Evolutionary conservation across 352 stramenopile genomes (phyloP).

Genomic region (Phytophthora aleatoria): DNA sequence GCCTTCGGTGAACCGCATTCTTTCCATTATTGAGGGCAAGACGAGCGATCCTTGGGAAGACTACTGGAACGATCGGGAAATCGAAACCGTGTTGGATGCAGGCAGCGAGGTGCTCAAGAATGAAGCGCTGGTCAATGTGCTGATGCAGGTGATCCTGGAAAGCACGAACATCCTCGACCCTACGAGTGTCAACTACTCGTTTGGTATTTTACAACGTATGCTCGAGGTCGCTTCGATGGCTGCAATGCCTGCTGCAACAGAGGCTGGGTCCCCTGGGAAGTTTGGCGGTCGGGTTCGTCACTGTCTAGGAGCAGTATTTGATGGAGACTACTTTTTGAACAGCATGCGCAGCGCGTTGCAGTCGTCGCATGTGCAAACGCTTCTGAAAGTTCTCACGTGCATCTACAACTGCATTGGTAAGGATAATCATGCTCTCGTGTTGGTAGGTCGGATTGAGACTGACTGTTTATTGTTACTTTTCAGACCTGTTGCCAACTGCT

Average conservation of each 20-base stretch:
- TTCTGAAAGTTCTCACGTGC: conserved; percentile 87
- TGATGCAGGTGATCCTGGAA: conserved; percentile 83
- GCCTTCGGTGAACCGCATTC: conserved; percentile 57
- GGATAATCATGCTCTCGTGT: not conserved
- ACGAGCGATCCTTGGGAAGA: conserved; percentile 67
- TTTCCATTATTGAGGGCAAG: conserved; percentile 63
- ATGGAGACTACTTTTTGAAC: conserved; percentile 72
- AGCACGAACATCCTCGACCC: conserved; percentile 85
- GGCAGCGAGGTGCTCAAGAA: conserved; percentile 73
- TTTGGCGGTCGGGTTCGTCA: conserved; percentile 40
- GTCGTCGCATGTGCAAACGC: conserved; percentile 80
- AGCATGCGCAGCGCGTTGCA: conserved; percentile 75
- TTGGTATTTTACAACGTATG: conserved; percentile 79
- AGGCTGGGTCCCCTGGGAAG: conserved; percentile 22
- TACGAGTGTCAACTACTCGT: conserved; percentile 83
- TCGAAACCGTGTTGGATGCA: conserved; percentile 60
- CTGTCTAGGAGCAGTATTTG: conserved; percentile 53
- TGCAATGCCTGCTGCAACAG: conserved; percentile 34
- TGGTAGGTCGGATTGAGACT: not conserved
- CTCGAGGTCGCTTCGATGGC: conserved; percentile 61
- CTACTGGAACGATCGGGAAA: conserved; percentile 75
- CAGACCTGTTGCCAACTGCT: conserved; percentile 73
- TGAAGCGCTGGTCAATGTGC: conserved; percentile 65
- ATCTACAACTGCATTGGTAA: conserved; percentile 85
- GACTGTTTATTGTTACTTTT: conserved; percentile 5